Base-by-base conservation (phyloP, 1,284 basidiomycete species). In the Laetiporus sulphureus region DNA sequence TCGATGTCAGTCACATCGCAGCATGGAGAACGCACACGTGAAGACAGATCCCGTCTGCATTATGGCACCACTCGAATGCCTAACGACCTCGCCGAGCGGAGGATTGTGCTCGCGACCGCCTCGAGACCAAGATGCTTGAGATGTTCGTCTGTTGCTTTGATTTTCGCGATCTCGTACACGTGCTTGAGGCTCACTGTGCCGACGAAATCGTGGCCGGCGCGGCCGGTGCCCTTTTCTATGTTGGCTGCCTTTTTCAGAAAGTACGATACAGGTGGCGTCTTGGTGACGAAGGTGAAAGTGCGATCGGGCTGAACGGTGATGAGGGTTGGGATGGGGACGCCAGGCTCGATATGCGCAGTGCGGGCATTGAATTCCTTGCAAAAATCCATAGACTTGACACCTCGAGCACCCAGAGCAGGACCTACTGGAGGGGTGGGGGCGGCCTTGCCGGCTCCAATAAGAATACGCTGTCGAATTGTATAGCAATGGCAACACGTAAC, bases 301-400 rank as follows among this genome's bases (percentile, higher is more conserved):
- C 94, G 85, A 72, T 99, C 96, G 41, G 95, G 91, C 57, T 90
- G 84, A 54, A 99, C 87, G 44, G 83, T 90, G 59, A 99, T 94
- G 46, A 87, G 69, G 12, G 93, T 94, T 8, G 95, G 95, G 30
- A 82, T 81, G 2, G 96, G 95, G 12, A 90, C 77, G 31, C 91
- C 91, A 15, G 87, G 81, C 54, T 87, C 82, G 44, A 96, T 77
- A 61, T 93, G 86, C 16, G 90, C 86, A 30, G 93, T 96, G 48
- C 79, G 83, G 42, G 89, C 92, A 65, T 91, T 93, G 70, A 91
- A 96, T 62, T 95, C 92, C 64, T 98, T 99, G 72, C 93, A 96
- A 63, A 99, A 99, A 69, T 99, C 96, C 84, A 99, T 99, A 15
- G 94, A 95, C 69, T 98, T 98, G 52, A 99, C 93, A 57, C 96